Conservation (phyloP, 495 filamentous ascomycete genomes). For the Xylaria acuta region DNA sequence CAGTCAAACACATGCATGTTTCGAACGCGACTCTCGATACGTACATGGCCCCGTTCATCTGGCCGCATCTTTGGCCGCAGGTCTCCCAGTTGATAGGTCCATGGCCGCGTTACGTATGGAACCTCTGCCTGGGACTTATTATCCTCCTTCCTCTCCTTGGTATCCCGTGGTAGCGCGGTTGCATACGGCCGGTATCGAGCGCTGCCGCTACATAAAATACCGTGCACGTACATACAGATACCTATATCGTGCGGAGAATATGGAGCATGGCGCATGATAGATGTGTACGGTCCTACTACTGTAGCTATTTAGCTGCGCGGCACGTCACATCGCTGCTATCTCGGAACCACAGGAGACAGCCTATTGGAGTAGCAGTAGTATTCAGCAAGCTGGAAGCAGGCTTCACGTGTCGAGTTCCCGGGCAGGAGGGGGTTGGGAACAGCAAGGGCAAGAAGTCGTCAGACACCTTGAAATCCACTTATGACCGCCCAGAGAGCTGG, state of each 20-base stretch:
- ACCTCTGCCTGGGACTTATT: constrained; percentile 17
- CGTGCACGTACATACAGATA: constrained; percentile 15
- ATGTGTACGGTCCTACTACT: neutral
- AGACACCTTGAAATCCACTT: constrained; percentile 7
- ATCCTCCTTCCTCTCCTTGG: constrained; percentile 19
- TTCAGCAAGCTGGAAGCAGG: constrained; percentile 1
- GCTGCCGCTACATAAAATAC: constrained; percentile 19
- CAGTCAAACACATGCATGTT: constrained; percentile 47
- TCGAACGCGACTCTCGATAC: constrained; percentile 3
- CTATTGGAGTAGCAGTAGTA: neutral
- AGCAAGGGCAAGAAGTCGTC: neutral
- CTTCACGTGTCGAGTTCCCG: constrained; percentile 9
- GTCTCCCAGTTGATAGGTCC: constrained; percentile 10
- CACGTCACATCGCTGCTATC: constrained; percentile 19
- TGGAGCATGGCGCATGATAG: neutral
- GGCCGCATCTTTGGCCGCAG: neutral
- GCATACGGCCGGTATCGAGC: constrained; percentile 10
- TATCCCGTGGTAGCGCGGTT: constrained; percentile 21
- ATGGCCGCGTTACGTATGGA: neutral
- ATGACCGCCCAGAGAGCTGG: neutral
- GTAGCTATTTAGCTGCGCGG: constrained; percentile 17
- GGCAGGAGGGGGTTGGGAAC: neutral
- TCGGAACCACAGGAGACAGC: neutral
- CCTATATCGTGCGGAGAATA: constrained; percentile 1
- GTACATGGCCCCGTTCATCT: constrained; percentile 7